These are phyloP conservation scores for Abrus pulchellus DNA, from an alignment of 306 rosid species.

Conservation along the genomic window DNA sequence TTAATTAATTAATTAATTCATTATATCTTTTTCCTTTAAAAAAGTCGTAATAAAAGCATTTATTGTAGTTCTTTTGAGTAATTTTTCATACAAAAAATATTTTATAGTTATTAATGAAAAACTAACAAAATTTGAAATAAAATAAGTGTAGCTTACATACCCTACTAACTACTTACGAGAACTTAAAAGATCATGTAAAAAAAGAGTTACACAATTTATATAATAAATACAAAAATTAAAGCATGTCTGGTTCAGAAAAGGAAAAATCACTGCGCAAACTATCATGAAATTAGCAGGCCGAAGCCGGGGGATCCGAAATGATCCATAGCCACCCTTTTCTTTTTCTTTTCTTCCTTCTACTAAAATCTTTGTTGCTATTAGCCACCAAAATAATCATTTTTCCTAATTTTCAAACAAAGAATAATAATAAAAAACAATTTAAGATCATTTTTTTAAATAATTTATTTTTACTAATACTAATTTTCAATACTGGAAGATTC, in stretches of 20 bases:
- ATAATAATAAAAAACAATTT: background rate
- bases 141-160: too few relatives aligned
- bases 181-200: too few relatives aligned
- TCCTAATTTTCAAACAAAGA: slow-evolving; percentile 14
- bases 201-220: too few relatives aligned
- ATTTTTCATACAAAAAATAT: too few relatives aligned
- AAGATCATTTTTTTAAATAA: background rate
- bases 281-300: slow-evolving; percentile 44
- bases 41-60: too few relatives aligned
- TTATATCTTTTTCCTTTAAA: too few relatives aligned
- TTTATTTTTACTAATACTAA: background rate
- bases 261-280: background rate
- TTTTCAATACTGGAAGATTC: slow-evolving; percentile 28
- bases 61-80: too few relatives aligned
- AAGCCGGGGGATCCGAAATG: slow-evolving; percentile 45
- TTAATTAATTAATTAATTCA: too few relatives aligned
- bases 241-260: background rate
- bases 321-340: slow-evolving; percentile 19
- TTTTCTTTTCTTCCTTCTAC: background rate
- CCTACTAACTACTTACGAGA: too few relatives aligned
- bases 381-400: background rate
- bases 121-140: too few relatives aligned
- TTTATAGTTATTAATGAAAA: too few relatives aligned
- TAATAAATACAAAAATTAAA: background rate
- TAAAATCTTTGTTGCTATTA: background rate